A percentile compares a stretch with the other conserved stretches of the same genome.
Evolutionary conservation across 768 basidiomycete species (phyloP).

Genomic region (Dentipellis fragilis): DNA sequence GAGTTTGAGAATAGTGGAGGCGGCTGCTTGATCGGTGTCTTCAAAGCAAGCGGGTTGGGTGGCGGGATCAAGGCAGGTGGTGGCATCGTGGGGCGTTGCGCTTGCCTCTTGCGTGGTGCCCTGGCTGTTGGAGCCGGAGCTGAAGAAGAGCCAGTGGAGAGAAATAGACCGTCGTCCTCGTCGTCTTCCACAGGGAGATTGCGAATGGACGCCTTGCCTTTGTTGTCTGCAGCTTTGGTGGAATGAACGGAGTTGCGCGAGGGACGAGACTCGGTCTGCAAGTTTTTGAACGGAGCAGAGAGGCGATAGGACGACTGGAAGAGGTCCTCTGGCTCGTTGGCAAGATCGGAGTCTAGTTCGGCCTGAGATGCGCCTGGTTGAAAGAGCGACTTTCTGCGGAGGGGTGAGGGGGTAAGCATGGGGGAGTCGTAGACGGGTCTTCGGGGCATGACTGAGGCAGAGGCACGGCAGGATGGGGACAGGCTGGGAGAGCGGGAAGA

Average conservation of each 20-base stretch:
- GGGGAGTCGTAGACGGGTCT: slow-evolving; percentile 4
- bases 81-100: background rate
- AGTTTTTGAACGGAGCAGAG: slow-evolving; percentile 1
- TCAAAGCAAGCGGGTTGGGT: background rate
- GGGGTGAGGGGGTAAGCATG: slow-evolving; percentile 11
- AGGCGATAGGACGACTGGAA: slow-evolving; percentile 5
- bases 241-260: slow-evolving; percentile 2
- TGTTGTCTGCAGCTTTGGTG: background rate
- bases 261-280: background rate
- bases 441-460: background rate
- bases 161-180: slow-evolving; percentile 11
- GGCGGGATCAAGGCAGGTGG: slow-evolving; percentile 1
- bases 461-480: slow-evolving; percentile 1
- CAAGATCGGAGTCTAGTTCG: slow-evolving; percentile 5
- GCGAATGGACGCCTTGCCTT: background rate
- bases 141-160: slow-evolving; percentile 3
- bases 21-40: background rate
- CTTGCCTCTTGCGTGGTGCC: background rate
- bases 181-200: slow-evolving; percentile 8
- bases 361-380: slow-evolving; percentile 5
- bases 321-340: slow-evolving; percentile 7
- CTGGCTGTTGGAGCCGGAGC: slow-evolving; percentile 2
- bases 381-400: slow-evolving; percentile 11
- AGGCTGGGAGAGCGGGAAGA: background rate
- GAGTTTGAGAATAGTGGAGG: background rate